Evolutionary conservation across 169 alveolate genomes (phyloP), one percentile per base, ranked within the genome.

Genomic region (Plasmodium coatneyi): DNA sequence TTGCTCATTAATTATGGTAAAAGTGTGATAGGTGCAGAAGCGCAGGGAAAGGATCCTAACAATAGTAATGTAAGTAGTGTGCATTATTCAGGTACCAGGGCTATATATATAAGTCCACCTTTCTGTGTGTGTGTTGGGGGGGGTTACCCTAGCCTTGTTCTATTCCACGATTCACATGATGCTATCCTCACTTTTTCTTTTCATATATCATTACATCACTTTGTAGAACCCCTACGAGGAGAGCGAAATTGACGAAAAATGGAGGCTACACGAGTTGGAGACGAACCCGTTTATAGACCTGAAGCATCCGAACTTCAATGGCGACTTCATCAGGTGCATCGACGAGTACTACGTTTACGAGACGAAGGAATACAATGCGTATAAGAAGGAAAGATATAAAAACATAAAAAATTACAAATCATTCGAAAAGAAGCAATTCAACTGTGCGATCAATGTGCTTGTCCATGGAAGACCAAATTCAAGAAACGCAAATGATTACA

Each of bases 391-490:
- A 81, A 90, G 95, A 80, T 78, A 71, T 79, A 89, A 80, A 5
- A 89, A 43, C 46, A 70, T 79, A 66, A 56, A 79, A 41, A 89
- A 79, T 80, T 66, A 80, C n/a, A 81, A 70, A 41, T 9, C 32
- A 19, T 80, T 80, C 39, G 49, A 60, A 80, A 78, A 49, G 46
- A 90, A 90, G 28, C 90, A 90, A 54, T 80, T 49, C 74, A 32
- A 70, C 30, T 90, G 95, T 66, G 95, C 92, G 0, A 10, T 80
- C 5, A 52, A 49, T 70, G 2, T 90, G 28, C 80, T 90, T 9
- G 10, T 60, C 54, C 95, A 90, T 90, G 95, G 95, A 22, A 66
- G 95, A 28, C 95, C 95, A 5, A 78, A 90, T 81, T 49, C 92
- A 49, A 43, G 76, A 70, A 28, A 46, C 12, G 0, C 80, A 3